Evolutionary conservation across 768 basidiomycete species (phyloP).

Genomic region (Leccinellum rugosiceps): DNA sequence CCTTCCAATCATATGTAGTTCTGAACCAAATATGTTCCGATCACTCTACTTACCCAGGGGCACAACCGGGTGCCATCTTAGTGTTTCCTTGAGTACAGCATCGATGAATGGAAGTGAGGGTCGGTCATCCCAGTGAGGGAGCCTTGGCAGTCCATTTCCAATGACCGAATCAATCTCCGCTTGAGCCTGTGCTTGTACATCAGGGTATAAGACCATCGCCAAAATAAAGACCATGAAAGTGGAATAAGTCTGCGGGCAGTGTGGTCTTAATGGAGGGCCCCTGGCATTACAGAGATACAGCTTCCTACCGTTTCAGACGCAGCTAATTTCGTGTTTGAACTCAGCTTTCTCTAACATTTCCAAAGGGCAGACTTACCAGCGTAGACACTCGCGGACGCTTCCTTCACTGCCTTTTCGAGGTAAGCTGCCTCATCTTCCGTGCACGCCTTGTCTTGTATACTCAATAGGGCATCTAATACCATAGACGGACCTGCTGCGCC

Average conservation of each 20-base stretch:
- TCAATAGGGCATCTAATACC: constrained; percentile 22
- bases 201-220: constrained; percentile 26
- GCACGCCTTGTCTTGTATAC: constrained; percentile 4
- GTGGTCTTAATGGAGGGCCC: constrained; percentile 4
- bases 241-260: constrained; percentile 17
- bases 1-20: constrained; percentile 11
- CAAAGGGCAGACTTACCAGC: constrained; percentile 6
- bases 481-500: constrained; percentile 21
- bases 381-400: constrained; percentile 23
- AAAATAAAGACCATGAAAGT: constrained; percentile 19
- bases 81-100: constrained; percentile 21
- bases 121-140: constrained; percentile 20
- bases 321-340: constrained; percentile 5
- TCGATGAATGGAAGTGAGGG: constrained; percentile 21
- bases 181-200: constrained; percentile 20
- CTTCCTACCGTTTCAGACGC: constrained; percentile 23
- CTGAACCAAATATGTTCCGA: neutral
- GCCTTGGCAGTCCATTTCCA: constrained; percentile 17
- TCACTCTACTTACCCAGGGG: constrained; percentile 10
- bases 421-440: constrained; percentile 6
- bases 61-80: constrained; percentile 22
- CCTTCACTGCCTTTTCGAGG: constrained; percentile 22
- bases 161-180: constrained; percentile 18
- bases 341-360: neutral
- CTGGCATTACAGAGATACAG: neutral